Evolutionary conservation across 768 basidiomycete species (phyloP), one percentile per base, ranked within the genome.

Genomic region (Lepiota brunneoincarnata): DNA sequence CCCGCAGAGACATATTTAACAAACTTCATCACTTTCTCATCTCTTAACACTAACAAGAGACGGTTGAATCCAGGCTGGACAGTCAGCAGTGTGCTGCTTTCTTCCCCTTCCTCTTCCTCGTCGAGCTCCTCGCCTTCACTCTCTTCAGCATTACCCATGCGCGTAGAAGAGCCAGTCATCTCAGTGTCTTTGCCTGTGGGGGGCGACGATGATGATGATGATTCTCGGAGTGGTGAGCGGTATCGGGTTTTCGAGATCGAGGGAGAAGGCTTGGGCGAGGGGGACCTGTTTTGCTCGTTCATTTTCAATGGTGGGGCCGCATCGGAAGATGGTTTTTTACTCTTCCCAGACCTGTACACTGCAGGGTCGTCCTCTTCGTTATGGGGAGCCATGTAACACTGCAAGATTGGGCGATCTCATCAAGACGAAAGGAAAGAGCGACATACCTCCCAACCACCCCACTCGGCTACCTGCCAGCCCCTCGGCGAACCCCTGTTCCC

Each of bases 341-440:
- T 69, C 15, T 77, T 75, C 18, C 84, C 79, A 15, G 82, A 80
- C 24, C 93, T 87, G 67, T 96, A 98, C 14, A 97, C 88, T 1
- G 95, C 93, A 12, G 94, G 94, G 67, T 98, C 95, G 58, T 96
- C 94, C 63, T 93, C 92, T 61, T 91, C 93, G 58, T 95, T 87
- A 59, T 96, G 93, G 38, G 92, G 91, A 1, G 93, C 90, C 82
- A 97, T 89, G 69, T 98, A 98, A 65, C 93, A 94, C 87, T 93
- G 58, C 15, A 47, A 47, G 48, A 20, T 34, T 15, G 26, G 14
- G 14, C 15, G 23, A 15, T 26, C 23, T 41, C 45, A 34, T 10
- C 31, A 6, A 31, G 7, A 35, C 49, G 2, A 35, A 40, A 57
- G 49, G 36, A 57, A 51, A 51, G 45, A 47, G 10, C 54, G 42